Conservation (phyloP, 2,329 filamentous ascomycete species). For the Aspergillus clavatus region DNA sequence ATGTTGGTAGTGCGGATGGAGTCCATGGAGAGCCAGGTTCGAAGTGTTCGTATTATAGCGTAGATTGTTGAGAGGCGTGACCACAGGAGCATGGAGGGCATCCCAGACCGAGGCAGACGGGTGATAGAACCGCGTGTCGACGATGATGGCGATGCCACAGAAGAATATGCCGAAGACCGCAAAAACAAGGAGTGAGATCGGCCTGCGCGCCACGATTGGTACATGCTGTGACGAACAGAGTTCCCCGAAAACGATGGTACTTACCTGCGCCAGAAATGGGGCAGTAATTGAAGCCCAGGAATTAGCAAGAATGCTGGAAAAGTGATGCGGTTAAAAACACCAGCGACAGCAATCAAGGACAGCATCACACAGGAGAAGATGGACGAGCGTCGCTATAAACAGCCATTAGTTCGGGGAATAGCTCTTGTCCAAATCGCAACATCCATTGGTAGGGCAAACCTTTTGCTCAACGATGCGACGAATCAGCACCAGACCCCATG, state of each 20-base stretch:
- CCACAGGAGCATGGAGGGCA: slow-evolving; percentile 55
- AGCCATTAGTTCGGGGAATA: slow-evolving; percentile 9
- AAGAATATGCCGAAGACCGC: slow-evolving; percentile 62
- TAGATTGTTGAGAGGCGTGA: slow-evolving; percentile 75
- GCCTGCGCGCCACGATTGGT: slow-evolving; percentile 35
- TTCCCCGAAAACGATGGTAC: slow-evolving; percentile 26
- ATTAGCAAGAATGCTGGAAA: slow-evolving; percentile 90
- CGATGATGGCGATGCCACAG: slow-evolving; percentile 65
- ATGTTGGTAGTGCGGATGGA: slow-evolving; percentile 77
- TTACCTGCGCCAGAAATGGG: slow-evolving; percentile 77
- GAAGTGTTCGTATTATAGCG: slow-evolving; percentile 65
- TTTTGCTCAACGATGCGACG: slow-evolving; percentile 75
- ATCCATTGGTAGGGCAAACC: slow-evolving; percentile 43
- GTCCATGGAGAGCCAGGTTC: slow-evolving; percentile 69
- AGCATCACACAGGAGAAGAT: slow-evolving; percentile 71
- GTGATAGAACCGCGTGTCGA: slow-evolving; percentile 81
- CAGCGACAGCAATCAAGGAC: slow-evolving; percentile 75
- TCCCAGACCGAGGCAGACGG: slow-evolving; percentile 33
- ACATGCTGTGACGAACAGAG: slow-evolving; percentile 31
- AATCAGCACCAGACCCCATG: slow-evolving; percentile 90
- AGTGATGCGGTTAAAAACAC: slow-evolving; percentile 93
- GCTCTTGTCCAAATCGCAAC: slow-evolving; percentile 1
- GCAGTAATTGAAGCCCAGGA: slow-evolving; percentile 75
- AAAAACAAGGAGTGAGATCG: slow-evolving; percentile 58
- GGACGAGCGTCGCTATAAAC: slow-evolving; percentile 63